These are phyloP conservation scores for Erucastrum elatum DNA, from an alignment of 345 rosid genomes.

Conservation along the genomic window DNA sequence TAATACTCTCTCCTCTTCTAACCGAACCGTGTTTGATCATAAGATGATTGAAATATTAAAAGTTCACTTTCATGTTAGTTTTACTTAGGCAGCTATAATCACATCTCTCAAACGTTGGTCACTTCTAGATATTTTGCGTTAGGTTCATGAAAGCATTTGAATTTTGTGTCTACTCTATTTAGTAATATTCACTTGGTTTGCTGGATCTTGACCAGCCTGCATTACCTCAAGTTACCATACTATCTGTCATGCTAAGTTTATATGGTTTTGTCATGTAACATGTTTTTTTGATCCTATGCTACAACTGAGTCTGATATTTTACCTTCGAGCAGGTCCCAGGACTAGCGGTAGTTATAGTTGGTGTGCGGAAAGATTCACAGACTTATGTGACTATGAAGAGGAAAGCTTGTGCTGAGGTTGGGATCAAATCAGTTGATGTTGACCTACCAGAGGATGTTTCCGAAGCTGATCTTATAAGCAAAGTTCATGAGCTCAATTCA, in stretches of 20 bases:
- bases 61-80: not conserved
- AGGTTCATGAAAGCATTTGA: no score
- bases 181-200: no score
- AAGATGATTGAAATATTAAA: not conserved
- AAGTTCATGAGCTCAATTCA: constrained; percentile 78
- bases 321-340: constrained; percentile 71
- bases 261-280: not conserved
- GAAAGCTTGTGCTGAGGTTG: constrained; percentile 91
- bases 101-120: no score
- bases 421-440: constrained; percentile 72
- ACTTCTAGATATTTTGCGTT: no score
- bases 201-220: no score
- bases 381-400: constrained; percentile 91
- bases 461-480: constrained; percentile 69
- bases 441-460: constrained; percentile 77
- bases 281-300: not conserved
- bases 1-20: not conserved
- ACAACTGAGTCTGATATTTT: not conserved
- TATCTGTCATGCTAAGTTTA: no score
- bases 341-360: constrained; percentile 85
- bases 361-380: constrained; percentile 77
- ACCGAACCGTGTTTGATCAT: not conserved
- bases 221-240: no score
- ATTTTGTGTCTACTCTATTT: no score
- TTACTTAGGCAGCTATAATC: no score